phyloP scores from a whole-genome alignment of 768 basidiomycete genomes.

The Chalciporus sphaerocephalus region DNA sequence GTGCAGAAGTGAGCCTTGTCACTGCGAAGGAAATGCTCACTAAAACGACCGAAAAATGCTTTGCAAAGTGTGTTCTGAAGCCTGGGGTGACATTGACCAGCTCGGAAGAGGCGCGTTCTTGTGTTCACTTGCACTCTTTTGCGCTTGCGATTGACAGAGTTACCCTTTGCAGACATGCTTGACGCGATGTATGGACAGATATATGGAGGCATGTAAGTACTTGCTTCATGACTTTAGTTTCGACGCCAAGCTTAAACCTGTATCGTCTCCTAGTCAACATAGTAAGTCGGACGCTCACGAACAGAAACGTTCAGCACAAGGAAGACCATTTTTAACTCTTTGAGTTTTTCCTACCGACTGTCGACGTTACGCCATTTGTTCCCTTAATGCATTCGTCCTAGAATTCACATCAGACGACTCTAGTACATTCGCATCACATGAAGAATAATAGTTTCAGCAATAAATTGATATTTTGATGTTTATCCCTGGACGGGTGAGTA shows the following conservation, averaged over 20 bases:
- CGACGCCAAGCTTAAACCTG: constrained; percentile 2
- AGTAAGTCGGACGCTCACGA: constrained; percentile 64
- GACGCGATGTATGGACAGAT: constrained; percentile 71
- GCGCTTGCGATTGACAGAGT: neutral
- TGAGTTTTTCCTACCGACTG: neutral
- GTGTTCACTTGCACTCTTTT: neutral
- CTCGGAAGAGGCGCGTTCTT: constrained; percentile 62
- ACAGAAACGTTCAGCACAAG: constrained; percentile 40
- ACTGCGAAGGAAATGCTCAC: constrained; percentile 82
- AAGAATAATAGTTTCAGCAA: neutral
- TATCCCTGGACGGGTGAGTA: constrained; percentile 18
- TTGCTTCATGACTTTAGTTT: neutral
- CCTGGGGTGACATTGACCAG: constrained; percentile 64
- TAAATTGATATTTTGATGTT: constrained; percentile 4
- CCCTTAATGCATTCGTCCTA: neutral
- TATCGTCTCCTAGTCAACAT: constrained; percentile 57
- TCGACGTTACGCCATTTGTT: neutral
- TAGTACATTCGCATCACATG: neutral
- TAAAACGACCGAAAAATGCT: constrained; percentile 78
- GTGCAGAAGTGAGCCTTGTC: constrained; percentile 63
- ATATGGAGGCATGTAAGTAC: constrained; percentile 78
- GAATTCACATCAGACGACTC: neutral
- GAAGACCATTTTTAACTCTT: constrained; percentile 14
- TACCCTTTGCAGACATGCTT: constrained; percentile 57
- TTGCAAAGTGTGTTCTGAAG: constrained; percentile 69